A percentile compares a stretch with the other conserved stretches of the same genome.
These are phyloP conservation scores for Penicillium rolfsii DNA, from an alignment of 2,329 filamentous ascomycete genomes.

Conservation along the genomic window DNA sequence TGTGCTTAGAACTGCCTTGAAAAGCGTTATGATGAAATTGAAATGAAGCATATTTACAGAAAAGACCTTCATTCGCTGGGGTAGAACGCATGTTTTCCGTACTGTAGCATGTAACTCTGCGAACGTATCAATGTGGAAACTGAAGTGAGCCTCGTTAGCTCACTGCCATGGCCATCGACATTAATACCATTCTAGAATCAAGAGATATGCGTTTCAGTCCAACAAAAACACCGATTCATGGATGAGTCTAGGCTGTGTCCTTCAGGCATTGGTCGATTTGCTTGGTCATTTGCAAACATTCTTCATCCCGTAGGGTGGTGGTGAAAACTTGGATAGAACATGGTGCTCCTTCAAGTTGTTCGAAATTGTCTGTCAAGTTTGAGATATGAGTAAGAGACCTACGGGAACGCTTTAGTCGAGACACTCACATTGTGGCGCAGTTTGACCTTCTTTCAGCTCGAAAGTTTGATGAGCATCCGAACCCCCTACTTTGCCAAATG, in stretches of 20 bases:
- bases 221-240: no score
- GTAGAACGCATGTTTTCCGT: not conserved
- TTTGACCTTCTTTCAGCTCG: slow-evolving; percentile 17
- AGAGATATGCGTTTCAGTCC: no score
- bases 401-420: not conserved
- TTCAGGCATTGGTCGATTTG: slow-evolving; percentile 33
- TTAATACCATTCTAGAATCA: not conserved
- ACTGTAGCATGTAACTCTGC: no score
- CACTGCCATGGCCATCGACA: not conserved
- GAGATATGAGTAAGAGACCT: not conserved
- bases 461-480: slow-evolving; percentile 18
- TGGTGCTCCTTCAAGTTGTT: slow-evolving; percentile 33
- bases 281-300: slow-evolving; percentile 33
- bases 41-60: not conserved
- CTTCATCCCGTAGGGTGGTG: slow-evolving; percentile 35
- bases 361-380: slow-evolving; percentile 26
- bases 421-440: slow-evolving; percentile 29
- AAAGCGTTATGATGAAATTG: not conserved
- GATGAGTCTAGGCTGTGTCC: not conserved
- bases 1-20: not conserved
- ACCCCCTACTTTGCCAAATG: slow-evolving; percentile 35
- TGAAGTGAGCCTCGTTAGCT: not conserved
- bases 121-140: not conserved
- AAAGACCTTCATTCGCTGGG: not conserved
- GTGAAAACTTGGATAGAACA: slow-evolving; percentile 36